Base-by-base conservation (phyloP, 176 grass and related monocot species). In the Carex kokanica region DNA sequence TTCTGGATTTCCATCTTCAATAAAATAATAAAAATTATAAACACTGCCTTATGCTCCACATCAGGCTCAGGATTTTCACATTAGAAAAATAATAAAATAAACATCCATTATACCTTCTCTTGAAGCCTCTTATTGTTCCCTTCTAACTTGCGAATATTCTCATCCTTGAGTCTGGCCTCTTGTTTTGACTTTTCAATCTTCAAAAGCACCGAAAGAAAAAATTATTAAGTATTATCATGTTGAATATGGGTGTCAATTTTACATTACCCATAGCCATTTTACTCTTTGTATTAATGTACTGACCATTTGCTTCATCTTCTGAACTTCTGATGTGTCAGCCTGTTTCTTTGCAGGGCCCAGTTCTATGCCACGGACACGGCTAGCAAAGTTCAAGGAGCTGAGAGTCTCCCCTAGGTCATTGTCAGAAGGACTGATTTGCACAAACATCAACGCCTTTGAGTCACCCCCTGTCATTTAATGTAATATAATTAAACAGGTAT, bases 391-490 rank as follows among this genome's bases (percentile, higher is more conserved):
- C 55, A 99, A 72, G 45, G 96, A 99, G 83, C 91, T 99, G 25
- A 99, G 86, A 51, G 96, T 95, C 88, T 99, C 96, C 13, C 91
- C 86, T 17, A 83, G 59, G 58, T 99, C 96, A 27, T 95, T 99
- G 25, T 93, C 81, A 0, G 96, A 95, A 51, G 96, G 96, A 56
- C 96, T 93, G 55, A 99, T 93, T 92, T 99, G 96, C 40, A 99
- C 93, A 84, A 99, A 90, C 96, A 99, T 95, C 81, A 99, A 79
- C 8, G 96, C 89, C 87, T 99, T 99, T 5, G 96, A 93, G 52
- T 95, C 91, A 31, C 96, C 93, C 77, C 93, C 96, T 99, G 77
- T 85, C 40, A 83, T 77, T 64, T 80, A 78, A 78, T 77, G 69
- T 80, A 78, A 78, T 18, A 78, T 41, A 54, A 81, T 40, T 61